phyloP scores from a whole-genome alignment of 495 filamentous ascomycete genomes.

The Talaromyces ruber region DNA sequence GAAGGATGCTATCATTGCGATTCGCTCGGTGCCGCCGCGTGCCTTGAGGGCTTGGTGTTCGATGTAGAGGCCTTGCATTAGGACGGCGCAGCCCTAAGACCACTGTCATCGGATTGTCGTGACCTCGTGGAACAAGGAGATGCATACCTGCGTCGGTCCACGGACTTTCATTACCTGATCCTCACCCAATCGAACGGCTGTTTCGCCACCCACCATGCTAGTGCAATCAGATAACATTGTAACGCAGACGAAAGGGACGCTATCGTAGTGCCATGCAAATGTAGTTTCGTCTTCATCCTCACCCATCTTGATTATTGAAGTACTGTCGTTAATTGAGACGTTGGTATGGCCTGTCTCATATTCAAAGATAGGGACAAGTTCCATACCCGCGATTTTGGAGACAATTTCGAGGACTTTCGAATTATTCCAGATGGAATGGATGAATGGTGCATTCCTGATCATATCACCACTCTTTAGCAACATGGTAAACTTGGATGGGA shows the following conservation, averaged over 20 bases:
- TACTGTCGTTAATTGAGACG: conserved; percentile 47
- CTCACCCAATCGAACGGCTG: conserved; percentile 11
- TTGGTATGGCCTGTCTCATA: conserved; percentile 69
- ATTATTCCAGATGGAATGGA: conserved; percentile 60
- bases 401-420: conserved; percentile 53
- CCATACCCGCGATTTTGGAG: conserved; percentile 62
- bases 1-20: conserved; percentile 68
- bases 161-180: too few relatives aligned
- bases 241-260: conserved; percentile 72
- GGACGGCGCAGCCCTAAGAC: conserved; percentile 56
- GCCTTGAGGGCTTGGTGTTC: conserved; percentile 59
- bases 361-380: conserved; percentile 58
- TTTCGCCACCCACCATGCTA: conserved; percentile 66
- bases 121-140: neutral
- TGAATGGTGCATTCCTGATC: conserved; percentile 36
- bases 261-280: conserved; percentile 66
- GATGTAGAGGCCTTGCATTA: conserved; percentile 66
- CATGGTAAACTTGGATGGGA: too few relatives aligned
- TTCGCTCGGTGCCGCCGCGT: conserved; percentile 54
- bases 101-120: neutral
- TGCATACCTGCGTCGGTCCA: too few relatives aligned
- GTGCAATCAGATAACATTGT: conserved; percentile 66
- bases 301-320: conserved; percentile 9
- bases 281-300: conserved; percentile 45
- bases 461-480: too few relatives aligned